Base-by-base conservation (phyloP, 1,139 yeast genomes). In the Meyerozyma guilliermondii region DNA sequence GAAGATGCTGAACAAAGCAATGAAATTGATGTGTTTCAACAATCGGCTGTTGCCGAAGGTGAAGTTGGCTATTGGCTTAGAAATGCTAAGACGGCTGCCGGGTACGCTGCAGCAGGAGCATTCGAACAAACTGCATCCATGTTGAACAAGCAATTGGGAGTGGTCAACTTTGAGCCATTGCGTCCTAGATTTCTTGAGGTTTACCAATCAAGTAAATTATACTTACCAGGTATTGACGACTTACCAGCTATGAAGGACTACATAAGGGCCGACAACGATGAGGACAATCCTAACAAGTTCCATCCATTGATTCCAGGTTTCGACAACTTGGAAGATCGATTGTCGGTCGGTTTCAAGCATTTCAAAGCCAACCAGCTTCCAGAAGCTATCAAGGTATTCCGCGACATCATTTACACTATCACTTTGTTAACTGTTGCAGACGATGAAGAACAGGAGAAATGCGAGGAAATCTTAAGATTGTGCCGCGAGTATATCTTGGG, bases 111-210 rank as follows among this genome's bases (percentile, higher is more conserved):
- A 1, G 91, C 97, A 2, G 99, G 99, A 53, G 87, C 95, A 5
- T 89, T 91, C 61, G 98, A 91, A 50, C 87, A 92, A 48, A 98
- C 98, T 38, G 94, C 97, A 31, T 92, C 88, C 53, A 77, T 94
- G 58, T 76, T 94, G 56, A 80, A 85, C 66, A 85, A 94, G 56
- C 98, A 94, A 65, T 74, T 85, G 42, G 98, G 98, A 52, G 78
- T 87, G 42, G 81, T 79, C 33, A 76, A 87, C 53, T 91, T 94
- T 61, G 95, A 82, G 55, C 98, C 98, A 18, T 76, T 94, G 52
- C 82, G 92, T 65, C 59, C 73, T 33, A 76, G 96, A 48, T 94
- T 92, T 69, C 55, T 86, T 60, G 92, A 88, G 54, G 85, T 89
- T 23, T 92, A 86, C 63, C 83, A 82, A 52, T 76, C 95, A 22